These are phyloP conservation scores for Lactuca sativa DNA, from an alignment of 129 eudicot species.

Conservation along the genomic window DNA sequence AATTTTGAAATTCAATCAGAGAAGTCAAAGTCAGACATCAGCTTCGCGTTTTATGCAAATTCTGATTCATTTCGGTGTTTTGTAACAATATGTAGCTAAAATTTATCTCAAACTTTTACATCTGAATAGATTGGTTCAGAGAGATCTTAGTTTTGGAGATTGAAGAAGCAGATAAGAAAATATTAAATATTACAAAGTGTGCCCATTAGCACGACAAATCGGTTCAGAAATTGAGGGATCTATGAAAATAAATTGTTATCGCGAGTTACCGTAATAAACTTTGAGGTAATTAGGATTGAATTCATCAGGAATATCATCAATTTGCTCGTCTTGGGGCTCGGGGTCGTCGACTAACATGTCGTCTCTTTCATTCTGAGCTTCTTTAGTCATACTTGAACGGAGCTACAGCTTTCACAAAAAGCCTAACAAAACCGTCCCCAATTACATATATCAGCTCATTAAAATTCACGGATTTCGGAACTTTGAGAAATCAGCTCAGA, in stretches of 20 bases:
- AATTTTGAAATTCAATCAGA: not conserved
- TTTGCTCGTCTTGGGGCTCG: constrained; percentile 23
- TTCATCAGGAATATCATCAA: constrained; percentile 37
- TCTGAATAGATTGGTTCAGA: not conserved
- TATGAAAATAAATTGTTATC: not conserved
- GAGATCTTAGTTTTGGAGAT: too few species aligned
- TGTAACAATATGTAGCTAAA: too few species aligned
- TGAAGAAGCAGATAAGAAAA: not conserved
- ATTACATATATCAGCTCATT: not conserved
- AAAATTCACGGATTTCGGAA: not conserved
- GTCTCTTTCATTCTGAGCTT: constrained; percentile 47
- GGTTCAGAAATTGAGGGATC: not conserved
- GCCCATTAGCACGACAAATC: not conserved
- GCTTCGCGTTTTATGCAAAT: too few species aligned
- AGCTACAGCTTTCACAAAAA: constrained; percentile 12
- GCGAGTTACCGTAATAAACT: constrained; percentile 56
- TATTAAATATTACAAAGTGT: not conserved
- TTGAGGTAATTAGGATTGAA: constrained; percentile 60
- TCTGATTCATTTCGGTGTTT: too few species aligned
- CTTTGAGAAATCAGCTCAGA: not conserved
- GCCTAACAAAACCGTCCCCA: constrained; percentile 11
- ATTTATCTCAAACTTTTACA: not conserved
- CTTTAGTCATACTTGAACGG: constrained; percentile 42
- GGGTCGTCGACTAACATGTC: constrained; percentile 61
- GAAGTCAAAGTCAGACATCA: not conserved